Percentiles rank a stretch among this genome's conserved stretches.
phyloP scores from a whole-genome alignment of 2,329 filamentous ascomycete species.

The Cytospora mali region DNA sequence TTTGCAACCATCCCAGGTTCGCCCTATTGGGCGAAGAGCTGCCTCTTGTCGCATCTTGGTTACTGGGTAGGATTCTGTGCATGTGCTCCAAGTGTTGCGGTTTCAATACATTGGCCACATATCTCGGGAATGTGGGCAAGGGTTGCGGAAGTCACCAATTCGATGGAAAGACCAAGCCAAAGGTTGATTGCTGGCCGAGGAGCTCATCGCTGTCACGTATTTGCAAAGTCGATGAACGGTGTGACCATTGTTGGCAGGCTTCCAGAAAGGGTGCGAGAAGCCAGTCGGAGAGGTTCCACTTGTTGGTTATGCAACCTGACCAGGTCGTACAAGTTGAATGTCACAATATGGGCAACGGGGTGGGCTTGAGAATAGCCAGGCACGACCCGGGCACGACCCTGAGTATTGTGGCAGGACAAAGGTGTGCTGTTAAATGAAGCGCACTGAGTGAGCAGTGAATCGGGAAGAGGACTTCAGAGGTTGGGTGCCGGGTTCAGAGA shows the following conservation, averaged over 20 bases:
- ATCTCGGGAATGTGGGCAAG: background rate
- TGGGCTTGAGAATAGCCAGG: constrained; percentile 1
- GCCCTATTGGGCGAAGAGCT: background rate
- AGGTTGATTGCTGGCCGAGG: background rate
- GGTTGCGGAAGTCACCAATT: background rate
- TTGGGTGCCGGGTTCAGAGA: background rate
- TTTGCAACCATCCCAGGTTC: background rate
- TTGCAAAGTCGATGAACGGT: background rate
- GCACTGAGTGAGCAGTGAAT: background rate
- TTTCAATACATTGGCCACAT: background rate
- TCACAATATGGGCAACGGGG: background rate
- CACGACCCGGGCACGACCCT: background rate
- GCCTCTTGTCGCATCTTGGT: background rate
- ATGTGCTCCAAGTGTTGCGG: background rate
- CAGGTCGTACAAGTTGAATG: background rate
- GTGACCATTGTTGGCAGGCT: background rate
- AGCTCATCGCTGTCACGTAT: background rate
- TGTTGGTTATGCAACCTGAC: background rate
- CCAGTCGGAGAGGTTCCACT: background rate
- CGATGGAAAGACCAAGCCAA: background rate
- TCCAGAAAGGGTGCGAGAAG: background rate
- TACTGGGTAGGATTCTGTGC: background rate
- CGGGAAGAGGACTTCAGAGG: constrained; percentile 2
- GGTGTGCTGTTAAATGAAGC: background rate
- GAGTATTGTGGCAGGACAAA: background rate